Evolutionary conservation across 176 grass and related monocot species (phyloP).

Genomic region (Saccharum officinarum): DNA sequence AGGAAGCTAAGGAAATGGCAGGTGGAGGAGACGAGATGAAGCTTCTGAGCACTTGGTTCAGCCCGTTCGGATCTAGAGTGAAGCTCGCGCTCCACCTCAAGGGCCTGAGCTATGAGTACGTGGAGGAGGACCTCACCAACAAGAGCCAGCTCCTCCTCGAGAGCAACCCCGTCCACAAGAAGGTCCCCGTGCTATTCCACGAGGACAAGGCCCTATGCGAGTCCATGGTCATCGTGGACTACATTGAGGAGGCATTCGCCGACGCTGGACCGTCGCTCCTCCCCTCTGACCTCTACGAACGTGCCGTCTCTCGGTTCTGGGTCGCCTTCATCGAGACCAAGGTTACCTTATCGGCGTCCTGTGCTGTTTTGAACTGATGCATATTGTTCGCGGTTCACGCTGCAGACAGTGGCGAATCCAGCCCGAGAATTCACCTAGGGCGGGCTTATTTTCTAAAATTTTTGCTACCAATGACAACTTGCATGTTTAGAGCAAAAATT

Average conservation of each 20-base stretch:
- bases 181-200: background rate
- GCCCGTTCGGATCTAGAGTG: conserved; percentile 15
- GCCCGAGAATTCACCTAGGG: no score
- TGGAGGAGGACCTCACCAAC: conserved; percentile 26
- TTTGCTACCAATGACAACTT: no score
- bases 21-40: background rate
- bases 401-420: no score
- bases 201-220: background rate
- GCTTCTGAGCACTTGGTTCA: conserved; percentile 19
- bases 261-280: background rate
- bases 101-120: conserved; percentile 33
- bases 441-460: no score
- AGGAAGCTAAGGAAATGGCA: background rate
- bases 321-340: background rate
- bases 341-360: background rate
- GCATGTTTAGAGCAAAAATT: no score
- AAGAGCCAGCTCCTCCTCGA: conserved; percentile 16
- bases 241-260: background rate
- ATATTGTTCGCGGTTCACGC: no score
- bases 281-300: background rate
- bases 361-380: no score
- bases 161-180: background rate
- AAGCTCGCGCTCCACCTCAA: conserved; percentile 37
- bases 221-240: conserved; percentile 3
- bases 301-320: background rate